Base-by-base conservation (phyloP, 129 eudicot species). In the Escallonia rubra region DNA sequence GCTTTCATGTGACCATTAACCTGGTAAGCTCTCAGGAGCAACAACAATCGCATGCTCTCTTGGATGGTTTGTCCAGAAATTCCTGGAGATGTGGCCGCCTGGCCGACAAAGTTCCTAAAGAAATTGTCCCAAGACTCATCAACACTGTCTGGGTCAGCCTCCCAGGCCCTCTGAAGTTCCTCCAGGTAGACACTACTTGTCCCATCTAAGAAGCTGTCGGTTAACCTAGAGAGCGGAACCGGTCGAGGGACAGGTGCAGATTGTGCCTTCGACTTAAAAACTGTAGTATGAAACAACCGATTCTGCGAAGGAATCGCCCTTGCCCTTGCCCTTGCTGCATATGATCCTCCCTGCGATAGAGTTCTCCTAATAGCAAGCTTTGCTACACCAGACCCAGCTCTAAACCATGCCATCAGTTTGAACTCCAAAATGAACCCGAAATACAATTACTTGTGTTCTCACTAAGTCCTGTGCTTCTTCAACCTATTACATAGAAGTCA, bases 51-150 rank as follows among this genome's bases (percentile, higher is more conserved):
- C 96, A 93, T 93, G 58, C 95, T 86, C 75, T 89, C 99, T 72
- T 93, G 96, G 63, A 93, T 93, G 2, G 99, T 93, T 72, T 93
- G 99, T 55, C 99, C 96, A 4, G 99, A 93, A 59, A 89, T 83
- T 54, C 96, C 99, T 51, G 96, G 96, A 0, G 99, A 89, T 9
- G 95, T 86, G 54, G 90, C 73, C 6, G 99, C 90, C 65, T 86
- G 96, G 59, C 96, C 99, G 57, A 89, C 96, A 64, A 89, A 93
- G 67, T 89, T 93, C 69, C 90, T 78, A 59, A 93, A 93, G 72
- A 93, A 93, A 64, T 93, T 93, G 68, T 93, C 99, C 99, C 99
- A 93, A n/a, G 99, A 93, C 64, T 93, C 96, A 68, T 93, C 99
- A 63, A 89, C 99, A 59, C 96, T 93, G 38, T 77, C 79, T 7